Base-by-base conservation (phyloP, 441 rosid genomes). In the Pelargonium australe region DNA sequence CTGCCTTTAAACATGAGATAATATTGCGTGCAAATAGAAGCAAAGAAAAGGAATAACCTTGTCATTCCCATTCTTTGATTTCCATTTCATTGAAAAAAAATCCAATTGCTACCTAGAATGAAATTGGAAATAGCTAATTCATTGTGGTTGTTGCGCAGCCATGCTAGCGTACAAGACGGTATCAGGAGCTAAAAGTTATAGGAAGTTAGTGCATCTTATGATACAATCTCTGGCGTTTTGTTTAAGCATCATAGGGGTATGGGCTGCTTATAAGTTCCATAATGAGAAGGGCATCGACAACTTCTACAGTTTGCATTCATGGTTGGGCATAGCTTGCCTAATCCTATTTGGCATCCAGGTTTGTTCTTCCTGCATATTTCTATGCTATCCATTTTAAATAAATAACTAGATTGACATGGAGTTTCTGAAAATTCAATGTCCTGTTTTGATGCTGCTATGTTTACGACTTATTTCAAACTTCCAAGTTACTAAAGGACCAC, bases 91-190 rank as follows among this genome's bases (percentile, higher is more conserved):
- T 17, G 5, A n/a, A 51, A 14, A 51, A 6, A 3, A 51, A 14
- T 4, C 16, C 6, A 51, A 13, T 14, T 8, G 19, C 25, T 51
- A 19, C 7, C 8, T 55, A 12, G 5, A 55, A 55, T 55, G 61
- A 55, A 55, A 55, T 6, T 55, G 10, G 16, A 55, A 55, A 20
- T 55, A 0, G 10, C 61, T 55, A 17, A 16, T 55, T 55, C 61
- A 55, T 55, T 20, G 63, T 16, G 67, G 47, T 65, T 55, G 25
- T 43, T 64, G 25, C 25, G 69, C 74, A 71, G 74, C 74, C 49
- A 64, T 71, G 25, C 74, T 71, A 53, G 74, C 74, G 11, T 71
- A 71, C 45, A 71, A 71, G 69, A 71, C 74, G 8, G 57, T 71
- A 7, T 43, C 74, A 0, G 74, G 74, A 65, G 57, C 68, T 16